Evolutionary conservation across 257 asterid genomes (phyloP), one percentile per base, ranked within the genome.

Genomic region (Mentha longifolia): DNA sequence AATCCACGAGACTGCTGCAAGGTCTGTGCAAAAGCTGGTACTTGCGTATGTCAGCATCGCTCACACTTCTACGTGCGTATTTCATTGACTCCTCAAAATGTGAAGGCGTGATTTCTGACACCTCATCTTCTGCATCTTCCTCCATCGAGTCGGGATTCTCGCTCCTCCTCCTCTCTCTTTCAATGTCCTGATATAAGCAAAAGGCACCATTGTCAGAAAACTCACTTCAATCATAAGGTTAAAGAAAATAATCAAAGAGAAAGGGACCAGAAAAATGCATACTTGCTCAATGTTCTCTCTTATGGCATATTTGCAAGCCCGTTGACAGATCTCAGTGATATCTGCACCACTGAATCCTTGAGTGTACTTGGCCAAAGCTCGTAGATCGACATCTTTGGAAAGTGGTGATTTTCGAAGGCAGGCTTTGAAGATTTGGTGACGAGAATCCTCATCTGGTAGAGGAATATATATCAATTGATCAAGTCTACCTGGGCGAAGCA

Each of bases 11-110:
- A 84, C 73, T 86, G 89, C 76, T 86, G 92, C 85, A 86, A 76
- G 42, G 92, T 84, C 85, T 84, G 87, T 13, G 89, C 92, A 72
- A 86, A 86, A 1, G 89, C 84, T 84, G 86, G 75, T 86, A 86
- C 69, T 86, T 86, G 74, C 86, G 85, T 22, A 86, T 82, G 50
- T 86, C 89, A 71, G 88, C 84, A 42, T 84, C 88, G 28, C 92
- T 78, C 45, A 86, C 92, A 74, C 92, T 86, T 69, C 89, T 82
- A 43, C 92, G 87, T 6, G 92, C 88, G 12, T 16, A 87, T 72
- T 82, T 87, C 89, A 87, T 87, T 5, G 92, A 80, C 75, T 87
- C 92, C 84, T 87, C 92, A n/a, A 87, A 83, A 69, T 87, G 92
- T 12, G 85, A 77, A 7, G 89, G 79, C 55, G 67, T 85, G 68